Conservation (phyloP, 805 yeast genomes). For the Suhomyces vadensis region DNA sequence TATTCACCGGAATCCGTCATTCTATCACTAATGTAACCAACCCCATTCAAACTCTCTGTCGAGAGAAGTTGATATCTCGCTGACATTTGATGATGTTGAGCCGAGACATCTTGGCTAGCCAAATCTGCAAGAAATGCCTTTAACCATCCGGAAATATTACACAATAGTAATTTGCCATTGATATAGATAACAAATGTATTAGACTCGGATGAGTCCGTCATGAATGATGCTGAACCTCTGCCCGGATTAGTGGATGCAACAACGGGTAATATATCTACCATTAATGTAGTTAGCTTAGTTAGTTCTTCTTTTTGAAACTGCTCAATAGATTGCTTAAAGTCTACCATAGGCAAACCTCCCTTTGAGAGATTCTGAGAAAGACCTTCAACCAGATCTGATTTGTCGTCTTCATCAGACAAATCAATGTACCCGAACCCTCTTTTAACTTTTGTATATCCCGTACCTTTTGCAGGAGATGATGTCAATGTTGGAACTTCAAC, state of each 20-base stretch:
- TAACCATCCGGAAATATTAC: background rate
- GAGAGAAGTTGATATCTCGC: background rate
- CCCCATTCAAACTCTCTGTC: slow-evolving; percentile 6
- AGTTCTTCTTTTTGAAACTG: slow-evolving; percentile 2
- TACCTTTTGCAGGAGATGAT: background rate
- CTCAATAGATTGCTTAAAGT: too few relatives aligned
- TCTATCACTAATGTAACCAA: slow-evolving; percentile 25
- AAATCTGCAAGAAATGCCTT: background rate
- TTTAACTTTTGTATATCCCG: slow-evolving; percentile 19
- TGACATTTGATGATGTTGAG: background rate
- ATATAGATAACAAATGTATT: background rate
- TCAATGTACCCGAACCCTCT: slow-evolving; percentile 34
- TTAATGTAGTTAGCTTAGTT: background rate
- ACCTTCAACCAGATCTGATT: too few relatives aligned
- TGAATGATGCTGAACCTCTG: background rate
- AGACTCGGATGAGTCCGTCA: background rate
- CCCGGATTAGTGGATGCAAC: background rate
- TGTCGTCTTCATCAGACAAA: slow-evolving; percentile 8
- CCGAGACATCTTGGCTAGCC: background rate
- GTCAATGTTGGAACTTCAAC: too few relatives aligned
- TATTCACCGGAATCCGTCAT: slow-evolving; percentile 31
- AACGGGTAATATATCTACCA: slow-evolving; percentile 2
- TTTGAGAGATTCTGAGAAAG: too few relatives aligned
- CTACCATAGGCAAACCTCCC: too few relatives aligned
- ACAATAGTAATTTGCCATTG: background rate